Evolutionary conservation across 169 alveolate species (phyloP).

Genomic region (Plasmodium berghei): DNA sequence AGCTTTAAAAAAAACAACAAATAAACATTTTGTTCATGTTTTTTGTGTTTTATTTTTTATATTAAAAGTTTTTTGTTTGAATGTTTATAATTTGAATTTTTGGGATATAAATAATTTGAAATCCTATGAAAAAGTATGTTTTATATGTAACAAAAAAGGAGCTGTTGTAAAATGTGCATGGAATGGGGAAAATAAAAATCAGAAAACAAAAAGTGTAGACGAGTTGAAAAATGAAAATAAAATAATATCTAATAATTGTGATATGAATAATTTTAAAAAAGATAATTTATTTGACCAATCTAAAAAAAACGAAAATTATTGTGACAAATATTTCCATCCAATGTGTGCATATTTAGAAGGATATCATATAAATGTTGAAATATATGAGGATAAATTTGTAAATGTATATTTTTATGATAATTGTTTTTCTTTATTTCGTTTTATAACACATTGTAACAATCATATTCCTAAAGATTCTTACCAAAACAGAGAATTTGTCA

Average conservation of each 20-base stretch:
- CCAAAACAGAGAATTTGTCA: slow-evolving; percentile 25
- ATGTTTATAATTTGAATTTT: slow-evolving; percentile 51
- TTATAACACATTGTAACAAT: slow-evolving; percentile 42
- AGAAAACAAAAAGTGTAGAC: not conserved
- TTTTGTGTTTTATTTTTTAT: slow-evolving; percentile 66
- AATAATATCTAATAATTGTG: not conserved
- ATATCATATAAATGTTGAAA: slow-evolving; percentile 56
- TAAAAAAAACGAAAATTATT: not conserved
- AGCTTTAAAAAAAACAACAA: slow-evolving; percentile 56
- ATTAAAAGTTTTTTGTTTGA: slow-evolving; percentile 47
- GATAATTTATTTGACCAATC: not conserved
- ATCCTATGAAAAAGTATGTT: slow-evolving; percentile 16
- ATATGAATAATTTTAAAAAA: not conserved
- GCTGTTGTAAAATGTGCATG: slow-evolving; percentile 32
- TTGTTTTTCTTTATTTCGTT: slow-evolving; percentile 35
- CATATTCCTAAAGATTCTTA: slow-evolving; percentile 30
- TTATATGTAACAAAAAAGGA: slow-evolving; percentile 54
- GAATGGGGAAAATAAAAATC: not conserved
- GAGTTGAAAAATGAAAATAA: not conserved
- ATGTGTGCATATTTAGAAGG: slow-evolving; percentile 68
- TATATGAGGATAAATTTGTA: slow-evolving; percentile 44
- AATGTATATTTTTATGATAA: slow-evolving; percentile 58
- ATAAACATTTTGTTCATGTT: slow-evolving; percentile 45
- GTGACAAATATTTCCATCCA: slow-evolving; percentile 52
- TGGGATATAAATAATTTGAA: slow-evolving; percentile 41